phyloP scores from a whole-genome alignment of 768 basidiomycete species.

The Leccinum disarticulatum region DNA sequence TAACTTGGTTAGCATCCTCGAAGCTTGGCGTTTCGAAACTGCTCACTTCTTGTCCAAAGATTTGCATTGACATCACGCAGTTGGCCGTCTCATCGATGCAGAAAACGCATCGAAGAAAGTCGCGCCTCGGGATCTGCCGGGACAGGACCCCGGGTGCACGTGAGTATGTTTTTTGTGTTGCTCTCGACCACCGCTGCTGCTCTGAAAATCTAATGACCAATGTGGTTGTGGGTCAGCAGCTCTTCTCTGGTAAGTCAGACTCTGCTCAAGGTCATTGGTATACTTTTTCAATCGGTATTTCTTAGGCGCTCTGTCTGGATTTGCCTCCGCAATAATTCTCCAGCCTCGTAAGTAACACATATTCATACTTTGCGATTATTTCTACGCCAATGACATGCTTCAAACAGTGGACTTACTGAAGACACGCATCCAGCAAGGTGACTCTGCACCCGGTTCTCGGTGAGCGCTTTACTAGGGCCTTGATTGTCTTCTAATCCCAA shows the following conservation, averaged over 20 bases:
- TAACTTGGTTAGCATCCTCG: conserved; percentile 5
- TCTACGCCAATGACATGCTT: background rate
- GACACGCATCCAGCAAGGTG: conserved; percentile 87
- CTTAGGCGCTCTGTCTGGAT: conserved; percentile 74
- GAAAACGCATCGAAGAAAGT: background rate
- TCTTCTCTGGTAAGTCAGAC: conserved; percentile 26
- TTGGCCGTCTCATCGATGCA: background rate
- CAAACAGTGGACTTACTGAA: conserved; percentile 81
- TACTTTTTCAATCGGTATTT: background rate
- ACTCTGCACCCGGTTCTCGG: conserved; percentile 44
- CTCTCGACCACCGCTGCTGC: background rate
- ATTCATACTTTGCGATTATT: background rate
- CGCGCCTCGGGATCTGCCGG: background rate
- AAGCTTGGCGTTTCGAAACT: background rate
- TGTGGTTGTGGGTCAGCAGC: conserved; percentile 26
- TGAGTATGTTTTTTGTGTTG: background rate
- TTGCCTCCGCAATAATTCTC: conserved; percentile 69
- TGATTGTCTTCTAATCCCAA: background rate
- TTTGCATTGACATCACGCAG: conserved; percentile 52
- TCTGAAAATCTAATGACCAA: conserved; percentile 21
- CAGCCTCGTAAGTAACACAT: conserved; percentile 62
- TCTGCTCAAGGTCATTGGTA: too few relatives aligned
- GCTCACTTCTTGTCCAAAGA: conserved; percentile 62
- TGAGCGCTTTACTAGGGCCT: conserved; percentile 22
- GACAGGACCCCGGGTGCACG: background rate